Evolutionary conservation across 2,329 filamentous ascomycete genomes (phyloP).

Genomic region (Calonectria pseudoreteaudii): DNA sequence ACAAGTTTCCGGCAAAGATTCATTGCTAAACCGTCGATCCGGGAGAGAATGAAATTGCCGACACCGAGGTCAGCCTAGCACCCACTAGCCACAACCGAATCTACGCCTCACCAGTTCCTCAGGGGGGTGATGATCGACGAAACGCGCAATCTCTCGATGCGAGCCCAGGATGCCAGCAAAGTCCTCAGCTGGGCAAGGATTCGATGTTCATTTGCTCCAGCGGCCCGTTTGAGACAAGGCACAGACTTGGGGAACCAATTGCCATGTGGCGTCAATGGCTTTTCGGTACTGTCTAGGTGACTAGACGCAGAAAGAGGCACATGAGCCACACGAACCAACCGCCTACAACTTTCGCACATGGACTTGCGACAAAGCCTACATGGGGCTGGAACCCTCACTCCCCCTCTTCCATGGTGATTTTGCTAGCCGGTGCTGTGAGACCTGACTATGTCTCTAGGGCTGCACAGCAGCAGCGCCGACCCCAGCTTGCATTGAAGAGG

Average conservation of each 20-base stretch:
- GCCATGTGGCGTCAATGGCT: constrained; percentile 30
- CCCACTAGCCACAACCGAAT: constrained; percentile 42
- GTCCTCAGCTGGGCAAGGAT: constrained; percentile 40
- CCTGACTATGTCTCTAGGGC: constrained; percentile 31
- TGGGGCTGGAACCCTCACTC: not conserved
- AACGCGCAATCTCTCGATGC: constrained; percentile 16
- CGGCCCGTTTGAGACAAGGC: constrained; percentile 37
- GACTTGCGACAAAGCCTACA: not conserved
- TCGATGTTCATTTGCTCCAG: constrained; percentile 14
- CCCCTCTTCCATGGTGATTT: not conserved
- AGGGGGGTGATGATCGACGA: constrained; percentile 28
- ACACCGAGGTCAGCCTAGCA: constrained; percentile 25
- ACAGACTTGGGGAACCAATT: constrained; percentile 10
- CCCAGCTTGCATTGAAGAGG: constrained; percentile 20
- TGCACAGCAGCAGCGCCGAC: not conserved
- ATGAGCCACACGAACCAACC: constrained; percentile 35
- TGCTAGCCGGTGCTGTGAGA: not conserved
- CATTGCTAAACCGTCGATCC: not conserved
- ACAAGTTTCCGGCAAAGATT: not conserved
- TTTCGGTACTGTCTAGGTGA: constrained; percentile 7
- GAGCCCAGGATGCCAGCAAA: not conserved
- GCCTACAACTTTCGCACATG: not conserved
- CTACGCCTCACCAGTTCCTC: constrained; percentile 32
- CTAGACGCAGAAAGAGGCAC: constrained; percentile 25
- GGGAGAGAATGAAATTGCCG: not conserved